Base-by-base conservation (phyloP, 495 filamentous ascomycete genomes). In the Penicillium parvum region DNA sequence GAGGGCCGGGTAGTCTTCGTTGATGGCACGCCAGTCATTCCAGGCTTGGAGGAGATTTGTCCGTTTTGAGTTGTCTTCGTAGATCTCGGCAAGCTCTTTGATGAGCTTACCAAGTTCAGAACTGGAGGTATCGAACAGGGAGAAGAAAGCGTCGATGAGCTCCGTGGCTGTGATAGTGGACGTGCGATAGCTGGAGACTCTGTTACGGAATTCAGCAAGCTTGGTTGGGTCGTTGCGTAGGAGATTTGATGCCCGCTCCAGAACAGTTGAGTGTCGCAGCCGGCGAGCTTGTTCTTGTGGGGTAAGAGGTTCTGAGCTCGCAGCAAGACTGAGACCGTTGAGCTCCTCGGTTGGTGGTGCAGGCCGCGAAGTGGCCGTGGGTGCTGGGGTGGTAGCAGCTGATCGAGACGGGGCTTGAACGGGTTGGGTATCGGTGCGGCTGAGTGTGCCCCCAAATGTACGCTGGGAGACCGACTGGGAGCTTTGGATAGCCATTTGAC, bases 1-100 rank as follows among this genome's bases (percentile, higher is more conserved):
- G 0, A 98, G 76, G 0, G 87, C 85, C 0, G 92, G 92, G 55
- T 96, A 98, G 64, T 98, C 91, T 64, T 96, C 92, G 52, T 95
- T 91, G 55, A 91, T 88, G 7, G 88, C 90, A 10, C 85, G 87
- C 87, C 92, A 94, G 64, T 96, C 86, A 47, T 85, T 86, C 91
- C 90, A 97, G 4, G 90, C 82, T 50, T 79, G 84, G 2, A 86
- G 77, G 1, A 99, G 74, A 3, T 66, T 72, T 7, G 79, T 81
- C 9, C 75, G 78, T 56, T 95, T 96, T 8, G 53, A 55, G 29
- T 82, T 75, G 35, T 90, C 84, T 50, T 97, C 90, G 53, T 89
- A 99, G 15, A 97, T 84, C 3, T 97, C 94, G 14, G 89, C 87
- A 4, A 96, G 81, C 52, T 97, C 94, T 33, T 90, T 87, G 50